These are phyloP conservation scores for Dactylellina leptospora DNA, from an alignment of 2,329 filamentous ascomycete species.

Conservation along the genomic window DNA sequence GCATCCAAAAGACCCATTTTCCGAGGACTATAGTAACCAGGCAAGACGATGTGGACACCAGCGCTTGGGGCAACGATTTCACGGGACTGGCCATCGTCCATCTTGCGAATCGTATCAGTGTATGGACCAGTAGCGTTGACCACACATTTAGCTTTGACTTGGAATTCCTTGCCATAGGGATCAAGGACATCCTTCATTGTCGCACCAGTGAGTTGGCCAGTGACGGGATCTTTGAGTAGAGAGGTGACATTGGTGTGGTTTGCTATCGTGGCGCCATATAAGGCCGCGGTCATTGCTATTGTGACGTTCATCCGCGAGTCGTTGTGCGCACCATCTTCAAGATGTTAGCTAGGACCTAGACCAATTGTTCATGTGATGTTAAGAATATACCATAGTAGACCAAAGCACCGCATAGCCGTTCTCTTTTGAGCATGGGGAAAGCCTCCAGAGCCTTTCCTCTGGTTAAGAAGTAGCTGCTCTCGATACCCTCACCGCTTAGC, in stretches of 20 bases:
- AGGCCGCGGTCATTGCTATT: conserved; percentile 84
- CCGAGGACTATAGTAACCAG: conserved; percentile 83
- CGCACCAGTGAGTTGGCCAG: conserved; percentile 77
- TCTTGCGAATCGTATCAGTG: conserved; percentile 82
- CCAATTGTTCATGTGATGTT: neutral
- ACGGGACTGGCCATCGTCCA: conserved; percentile 76
- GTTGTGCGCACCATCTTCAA: conserved; percentile 82
- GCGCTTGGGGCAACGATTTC: conserved; percentile 87
- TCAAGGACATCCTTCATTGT: conserved; percentile 75
- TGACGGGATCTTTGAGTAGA: conserved; percentile 74
- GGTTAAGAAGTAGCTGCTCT: conserved; percentile 87
- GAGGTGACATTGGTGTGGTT: conserved; percentile 84
- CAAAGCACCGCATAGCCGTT: conserved; percentile 79
- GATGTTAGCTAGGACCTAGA: conserved; percentile 55
- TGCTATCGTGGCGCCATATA: conserved; percentile 82
- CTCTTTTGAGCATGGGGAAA: conserved; percentile 86
- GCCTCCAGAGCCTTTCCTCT: conserved; percentile 85
- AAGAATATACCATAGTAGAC: conserved; percentile 76
- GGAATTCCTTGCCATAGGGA: conserved; percentile 66
- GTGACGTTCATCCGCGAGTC: conserved; percentile 93
- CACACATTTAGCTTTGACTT: conserved; percentile 70
- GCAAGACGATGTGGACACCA: conserved; percentile 85
- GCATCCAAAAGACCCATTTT: conserved; percentile 91
- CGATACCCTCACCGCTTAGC: conserved; percentile 79
- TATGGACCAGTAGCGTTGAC: conserved; percentile 92